Evolutionary conservation across 2,329 filamentous ascomycete species (phyloP).

Genomic region (Nothopassalora personata): DNA sequence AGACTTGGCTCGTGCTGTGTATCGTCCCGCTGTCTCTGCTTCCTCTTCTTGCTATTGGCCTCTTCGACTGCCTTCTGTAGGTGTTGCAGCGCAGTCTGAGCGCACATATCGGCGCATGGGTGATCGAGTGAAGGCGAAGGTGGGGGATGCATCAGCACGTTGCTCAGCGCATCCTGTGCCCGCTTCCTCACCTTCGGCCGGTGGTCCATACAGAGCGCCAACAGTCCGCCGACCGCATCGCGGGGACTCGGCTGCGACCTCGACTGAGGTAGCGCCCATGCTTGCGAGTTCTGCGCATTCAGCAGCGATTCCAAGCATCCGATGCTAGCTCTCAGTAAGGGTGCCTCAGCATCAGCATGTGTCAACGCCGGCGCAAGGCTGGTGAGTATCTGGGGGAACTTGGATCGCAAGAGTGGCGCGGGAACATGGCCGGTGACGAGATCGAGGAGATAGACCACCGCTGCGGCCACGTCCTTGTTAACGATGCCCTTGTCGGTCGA

Average conservation of each 20-base stretch:
- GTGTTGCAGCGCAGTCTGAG: conserved; percentile 78
- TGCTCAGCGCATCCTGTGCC: conserved; percentile 81
- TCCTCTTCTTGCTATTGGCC: conserved; percentile 65
- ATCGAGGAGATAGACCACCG: conserved; percentile 93
- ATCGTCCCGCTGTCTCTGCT: conserved; percentile 48
- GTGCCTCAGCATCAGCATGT: conserved; percentile 75
- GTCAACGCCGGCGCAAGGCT: conserved; percentile 79
- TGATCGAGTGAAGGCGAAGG: conserved; percentile 91
- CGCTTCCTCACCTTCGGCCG: conserved; percentile 91
- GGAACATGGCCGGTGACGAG: conserved; percentile 81
- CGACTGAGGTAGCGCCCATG: conserved; percentile 80
- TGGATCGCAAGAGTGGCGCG: conserved; percentile 79
- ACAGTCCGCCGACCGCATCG: conserved; percentile 76
- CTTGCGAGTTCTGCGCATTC: conserved; percentile 75
- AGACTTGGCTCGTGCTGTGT: conserved; percentile 62
- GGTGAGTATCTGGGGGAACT: conserved; percentile 89
- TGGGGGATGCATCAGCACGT: conserved; percentile 76
- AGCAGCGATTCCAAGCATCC: conserved; percentile 91
- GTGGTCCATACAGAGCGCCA: conserved; percentile 78
- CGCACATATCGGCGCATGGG: conserved; percentile 92
- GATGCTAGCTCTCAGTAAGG: conserved; percentile 79
- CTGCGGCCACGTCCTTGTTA: conserved; percentile 76
- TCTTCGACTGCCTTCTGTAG: conserved; percentile 69
- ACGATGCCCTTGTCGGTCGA: conserved; percentile 57
- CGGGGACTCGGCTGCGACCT: conserved; percentile 69